These are phyloP conservation scores for Oleoguttula mirabilis DNA, from an alignment of 495 filamentous ascomycete species.

Conservation along the genomic window DNA sequence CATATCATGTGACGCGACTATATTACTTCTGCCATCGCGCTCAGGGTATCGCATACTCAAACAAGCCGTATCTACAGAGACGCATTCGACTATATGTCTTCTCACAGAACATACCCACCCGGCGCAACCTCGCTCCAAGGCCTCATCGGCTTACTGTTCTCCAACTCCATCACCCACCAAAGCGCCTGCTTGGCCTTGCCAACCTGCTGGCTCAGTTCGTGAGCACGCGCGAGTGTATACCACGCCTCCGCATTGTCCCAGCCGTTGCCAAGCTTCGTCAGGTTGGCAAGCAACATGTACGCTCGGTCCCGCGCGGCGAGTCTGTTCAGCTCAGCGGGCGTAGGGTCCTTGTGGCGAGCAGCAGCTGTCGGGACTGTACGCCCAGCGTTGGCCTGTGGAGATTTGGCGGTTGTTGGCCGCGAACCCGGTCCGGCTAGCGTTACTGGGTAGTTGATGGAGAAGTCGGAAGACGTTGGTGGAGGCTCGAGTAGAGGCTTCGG, in stretches of 20 bases:
- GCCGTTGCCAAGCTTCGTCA: slow-evolving; percentile 75
- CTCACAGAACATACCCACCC: slow-evolving; percentile 47
- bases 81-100: too few species aligned
- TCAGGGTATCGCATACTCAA: too few species aligned
- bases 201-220: slow-evolving; percentile 70
- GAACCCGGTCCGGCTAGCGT: neutral
- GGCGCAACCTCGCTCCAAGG: slow-evolving; percentile 43
- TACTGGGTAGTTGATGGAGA: neutral
- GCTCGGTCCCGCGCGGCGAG: slow-evolving; percentile 81
- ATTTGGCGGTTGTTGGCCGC: slow-evolving; percentile 6
- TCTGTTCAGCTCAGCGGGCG: slow-evolving; percentile 55
- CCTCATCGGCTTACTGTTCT: slow-evolving; percentile 51
- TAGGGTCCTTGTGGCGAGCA: slow-evolving; percentile 32
- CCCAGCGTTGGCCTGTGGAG: slow-evolving; percentile 1
- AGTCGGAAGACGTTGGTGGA: neutral
- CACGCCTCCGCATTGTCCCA: slow-evolving; percentile 95
- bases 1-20: too few species aligned
- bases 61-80: too few species aligned
- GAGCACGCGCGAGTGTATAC: slow-evolving; percentile 72
- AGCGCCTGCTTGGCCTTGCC: slow-evolving; percentile 69
- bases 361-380: slow-evolving; percentile 23
- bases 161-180: slow-evolving; percentile 67
- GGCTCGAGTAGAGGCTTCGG: slow-evolving; percentile 3
- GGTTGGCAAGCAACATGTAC: slow-evolving; percentile 60
- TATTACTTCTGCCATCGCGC: too few species aligned